Conservation (phyloP, 257 asterid species). For the Ajuga chamaepitys region DNA sequence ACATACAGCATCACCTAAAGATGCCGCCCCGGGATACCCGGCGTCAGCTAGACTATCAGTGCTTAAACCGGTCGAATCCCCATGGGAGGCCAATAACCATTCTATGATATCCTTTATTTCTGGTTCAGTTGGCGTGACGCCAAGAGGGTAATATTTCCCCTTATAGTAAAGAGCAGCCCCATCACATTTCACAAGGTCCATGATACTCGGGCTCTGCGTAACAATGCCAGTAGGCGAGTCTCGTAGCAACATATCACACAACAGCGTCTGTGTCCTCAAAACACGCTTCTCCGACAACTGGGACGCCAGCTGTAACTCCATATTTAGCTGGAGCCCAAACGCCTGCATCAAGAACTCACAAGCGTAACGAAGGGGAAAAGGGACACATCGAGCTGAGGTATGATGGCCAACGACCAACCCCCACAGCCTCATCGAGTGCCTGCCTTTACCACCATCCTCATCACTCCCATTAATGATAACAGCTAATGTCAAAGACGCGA, state of each 20-base stretch:
- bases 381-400: conserved; percentile 39
- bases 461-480: conserved; percentile 40
- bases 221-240: conserved; percentile 49
- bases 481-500: conserved; percentile 45
- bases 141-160: conserved; percentile 43
- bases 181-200: conserved; percentile 55
- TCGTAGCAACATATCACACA: conserved; percentile 59
- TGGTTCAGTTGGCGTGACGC: conserved; percentile 42
- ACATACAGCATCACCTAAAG: conserved; percentile 52
- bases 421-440: conserved; percentile 44
- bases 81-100: conserved; percentile 41
- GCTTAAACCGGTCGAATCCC: conserved; percentile 59
- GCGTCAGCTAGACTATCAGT: conserved; percentile 54
- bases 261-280: conserved; percentile 40
- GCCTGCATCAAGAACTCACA: conserved; percentile 65
- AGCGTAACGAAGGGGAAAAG: conserved; percentile 53
- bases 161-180: conserved; percentile 52
- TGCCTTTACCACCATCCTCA: conserved; percentile 33
- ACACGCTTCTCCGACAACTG: conserved; percentile 41
- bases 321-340: conserved; percentile 48
- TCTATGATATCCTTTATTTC: conserved; percentile 44
- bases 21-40: conserved; percentile 51
- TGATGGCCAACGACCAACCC: conserved; percentile 63
- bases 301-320: conserved; percentile 52
- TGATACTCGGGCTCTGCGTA: conserved; percentile 49